Base-by-base conservation (phyloP, 192 early-diverging fungal species). In the Chytriomyces sp. region DNA sequence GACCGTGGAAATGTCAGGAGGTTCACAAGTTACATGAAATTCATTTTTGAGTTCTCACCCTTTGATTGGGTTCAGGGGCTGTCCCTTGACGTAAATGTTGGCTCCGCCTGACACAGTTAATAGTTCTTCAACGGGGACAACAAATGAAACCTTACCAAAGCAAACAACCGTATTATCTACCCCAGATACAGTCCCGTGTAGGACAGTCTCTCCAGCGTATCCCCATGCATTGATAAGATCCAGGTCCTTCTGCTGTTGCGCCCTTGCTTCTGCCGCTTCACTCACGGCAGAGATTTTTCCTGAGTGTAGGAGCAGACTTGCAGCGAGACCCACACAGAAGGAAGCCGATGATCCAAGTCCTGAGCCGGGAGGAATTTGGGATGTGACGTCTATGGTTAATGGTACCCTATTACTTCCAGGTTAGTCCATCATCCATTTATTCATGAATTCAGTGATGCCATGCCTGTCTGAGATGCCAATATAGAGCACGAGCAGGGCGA, bases 291-390 rank as follows among this genome's bases (percentile, higher is more conserved):
- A 10, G 17, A 83, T 69, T 6, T 75, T 28, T 22, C 57, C 59
- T 33, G 17, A 39, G 5, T 80, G 73, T 33, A 82, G 68, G 36
- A 97, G 84, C 44, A 99, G 75, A 17, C 91, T 89, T 0, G 94
- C 85, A 7, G 95, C 83, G 32, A 98, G 58, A 7, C 79, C 84
- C 10, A 96, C 95, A 59, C 89, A 89, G 77, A 89, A 98, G 12
- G 94, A 87, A 1, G 98, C 98, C n/a, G 96, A 98, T 2, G 93
- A 95, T 0, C 98, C 98, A 14, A 99, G 84, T 1, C 98, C 98
- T 5, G 96, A 89, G 6, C 96, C 95, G 22, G 98, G 90, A 0
- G 98, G 98, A 17, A 99, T 65, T 52, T 80, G 78, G 0, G 94
- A 94, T 30, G 86, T 76, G 26, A 93, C 86, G 64, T 80, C 81